Base-by-base conservation (phyloP, 805 yeast genomes). In the Grigorovia jiainica region DNA sequence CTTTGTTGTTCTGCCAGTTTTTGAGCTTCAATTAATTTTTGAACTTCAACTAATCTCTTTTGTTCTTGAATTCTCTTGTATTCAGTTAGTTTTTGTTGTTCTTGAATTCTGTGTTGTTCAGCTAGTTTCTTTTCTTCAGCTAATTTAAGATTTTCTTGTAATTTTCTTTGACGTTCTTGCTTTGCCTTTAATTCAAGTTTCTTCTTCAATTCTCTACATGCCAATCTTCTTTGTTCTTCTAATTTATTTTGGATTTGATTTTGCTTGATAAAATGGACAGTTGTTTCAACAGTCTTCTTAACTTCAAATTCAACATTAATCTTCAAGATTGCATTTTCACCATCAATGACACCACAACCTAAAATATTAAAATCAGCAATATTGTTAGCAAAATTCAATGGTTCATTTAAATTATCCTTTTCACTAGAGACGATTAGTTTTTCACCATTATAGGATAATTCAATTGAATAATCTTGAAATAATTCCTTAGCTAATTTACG, bases 401-500 rank as follows among this genome's bases (percentile, higher is more conserved):
- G 46, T 41, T 52, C 52, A 11, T 46, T 36, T 4, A 56, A 36
- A 5, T 41, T 38, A 43, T 57, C 61, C 24, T 25, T 46, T 5
- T 40, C 43, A 38, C 61, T 57, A 15, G 41, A 19, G 9, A 57
- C 42, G 17, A 42, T 35, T n/a, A 58, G 40, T 33, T 47, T 51
- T 20, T 45, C 48, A 32, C 63, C 60, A 39, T 50, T 47, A 39
- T 53, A 53, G 25, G 48, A 48, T 38, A 58, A 41, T 35, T 58
- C 60, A 21, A 60, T 43, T 20, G 47, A 51, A 35, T 56, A 59
- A 40, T 58, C 63, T 36, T 47, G 49, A 36, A 53, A 60, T 9
- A 25, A 17, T n/a, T 52, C 45, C 25, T 53, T 53, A 17, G 61
- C 54, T 10, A 57, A 24, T 43, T 47, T 47, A 17, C 52, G 43